Evolutionary conservation across 1,284 basidiomycete genomes (phyloP).

Genomic region (Puccinia polysora): DNA sequence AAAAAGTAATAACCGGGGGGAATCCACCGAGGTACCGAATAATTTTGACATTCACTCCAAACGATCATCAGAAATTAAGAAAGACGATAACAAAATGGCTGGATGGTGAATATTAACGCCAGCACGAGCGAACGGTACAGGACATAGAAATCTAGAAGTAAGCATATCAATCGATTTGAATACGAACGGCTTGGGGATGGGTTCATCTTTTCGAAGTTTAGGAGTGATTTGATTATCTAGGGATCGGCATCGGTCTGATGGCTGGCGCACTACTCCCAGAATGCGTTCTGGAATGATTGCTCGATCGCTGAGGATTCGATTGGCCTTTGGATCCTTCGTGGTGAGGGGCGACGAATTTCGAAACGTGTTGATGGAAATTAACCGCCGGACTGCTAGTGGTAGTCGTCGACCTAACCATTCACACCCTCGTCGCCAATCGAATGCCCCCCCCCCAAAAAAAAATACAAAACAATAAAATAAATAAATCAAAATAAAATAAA

Average conservation of each 20-base stretch:
- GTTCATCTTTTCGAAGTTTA: no score
- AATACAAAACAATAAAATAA: not conserved
- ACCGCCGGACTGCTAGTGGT: not conserved
- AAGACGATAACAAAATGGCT: no score
- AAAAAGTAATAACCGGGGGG: no score
- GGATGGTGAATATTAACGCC: no score
- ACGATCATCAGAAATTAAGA: no score
- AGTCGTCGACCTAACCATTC: not conserved
- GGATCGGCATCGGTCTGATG: conserved; percentile 21
- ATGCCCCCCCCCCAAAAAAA: not conserved
- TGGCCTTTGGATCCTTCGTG: not conserved
- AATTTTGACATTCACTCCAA: no score
- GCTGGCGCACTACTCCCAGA: not conserved
- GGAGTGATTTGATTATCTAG: conserved; percentile 6
- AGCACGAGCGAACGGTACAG: no score
- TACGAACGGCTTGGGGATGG: no score
- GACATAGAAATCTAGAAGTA: no score
- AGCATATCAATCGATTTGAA: no score
- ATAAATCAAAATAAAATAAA: no score
- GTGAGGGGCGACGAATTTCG: conserved; percentile 1
- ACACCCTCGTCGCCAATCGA: not conserved
- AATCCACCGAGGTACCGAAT: no score
- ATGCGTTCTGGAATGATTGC: not conserved
- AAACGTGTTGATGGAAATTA: conserved; percentile 14
- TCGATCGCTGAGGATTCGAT: not conserved